Percentiles rank a stretch among this genome's conserved stretches.
These are phyloP conservation scores for Russula brevipes DNA, from an alignment of 768 basidiomycete species.

Conservation along the genomic window DNA sequence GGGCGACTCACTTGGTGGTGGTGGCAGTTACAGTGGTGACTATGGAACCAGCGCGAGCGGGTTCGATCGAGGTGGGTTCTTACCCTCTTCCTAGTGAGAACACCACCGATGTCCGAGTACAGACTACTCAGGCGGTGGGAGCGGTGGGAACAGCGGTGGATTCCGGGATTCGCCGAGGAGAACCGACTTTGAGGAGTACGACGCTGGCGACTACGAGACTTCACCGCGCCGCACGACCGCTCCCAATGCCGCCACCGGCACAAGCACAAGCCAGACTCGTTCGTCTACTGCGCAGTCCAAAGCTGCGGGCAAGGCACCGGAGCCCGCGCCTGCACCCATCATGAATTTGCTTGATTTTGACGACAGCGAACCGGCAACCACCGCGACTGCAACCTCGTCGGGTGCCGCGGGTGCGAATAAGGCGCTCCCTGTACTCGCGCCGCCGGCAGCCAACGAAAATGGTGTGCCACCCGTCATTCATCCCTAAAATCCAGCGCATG, in stretches of 20 bases:
- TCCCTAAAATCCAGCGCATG: neutral
- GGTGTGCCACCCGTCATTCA: conserved; percentile 20
- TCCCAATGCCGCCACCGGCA: conserved; percentile 30
- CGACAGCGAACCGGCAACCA: conserved; percentile 47
- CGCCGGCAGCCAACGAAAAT: conserved; percentile 25
- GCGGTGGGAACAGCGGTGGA: conserved; percentile 37
- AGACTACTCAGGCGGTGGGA: conserved; percentile 31
- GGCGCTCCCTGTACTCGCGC: conserved; percentile 46
- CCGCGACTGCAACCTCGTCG: conserved; percentile 9
- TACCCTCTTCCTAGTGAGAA: neutral
- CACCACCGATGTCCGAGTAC: conserved; percentile 1
- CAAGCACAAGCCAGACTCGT: conserved; percentile 32
- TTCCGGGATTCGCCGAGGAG: conserved; percentile 59
- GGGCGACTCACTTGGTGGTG: conserved; percentile 36
- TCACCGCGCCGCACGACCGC: conserved; percentile 39
- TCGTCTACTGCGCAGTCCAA: conserved; percentile 28
- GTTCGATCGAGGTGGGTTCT: conserved; percentile 34
- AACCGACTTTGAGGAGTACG: conserved; percentile 82
- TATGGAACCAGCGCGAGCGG: conserved; percentile 40
- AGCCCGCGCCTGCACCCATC: conserved; percentile 35
- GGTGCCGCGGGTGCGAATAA: conserved; percentile 41
- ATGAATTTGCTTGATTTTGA: conserved; percentile 78
- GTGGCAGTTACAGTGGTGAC: conserved; percentile 31
- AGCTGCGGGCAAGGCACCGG: conserved; percentile 36
- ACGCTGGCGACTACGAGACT: conserved; percentile 90